Conservation (phyloP, 768 basidiomycete species). For the Kwoniella sp. region DNA sequence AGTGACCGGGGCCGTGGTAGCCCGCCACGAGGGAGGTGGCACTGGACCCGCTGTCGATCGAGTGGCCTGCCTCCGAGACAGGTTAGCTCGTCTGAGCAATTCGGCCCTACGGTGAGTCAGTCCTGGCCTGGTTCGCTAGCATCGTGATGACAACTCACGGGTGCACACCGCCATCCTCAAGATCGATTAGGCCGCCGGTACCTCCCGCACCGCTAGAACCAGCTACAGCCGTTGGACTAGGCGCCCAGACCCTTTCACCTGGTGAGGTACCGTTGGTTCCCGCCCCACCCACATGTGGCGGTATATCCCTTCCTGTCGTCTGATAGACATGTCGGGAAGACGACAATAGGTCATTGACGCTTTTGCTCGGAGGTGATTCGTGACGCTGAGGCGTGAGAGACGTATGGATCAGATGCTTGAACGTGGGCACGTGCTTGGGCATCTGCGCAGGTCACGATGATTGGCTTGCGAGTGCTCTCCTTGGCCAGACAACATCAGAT, state of each 20-base stretch:
- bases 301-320: slow-evolving; percentile 1
- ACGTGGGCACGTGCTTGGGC: slow-evolving; percentile 41
- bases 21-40: slow-evolving; percentile 33
- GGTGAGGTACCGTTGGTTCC: background rate
- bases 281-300: background rate
- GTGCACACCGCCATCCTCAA: slow-evolving; percentile 23
- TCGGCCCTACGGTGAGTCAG: slow-evolving; percentile 20
- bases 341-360: slow-evolving; percentile 30
- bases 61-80: slow-evolving; percentile 19
- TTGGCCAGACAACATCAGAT: too few relatives aligned
- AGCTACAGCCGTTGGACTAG: background rate
- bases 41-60: slow-evolving; percentile 32
- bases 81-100: slow-evolving; percentile 17
- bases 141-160: slow-evolving; percentile 37
- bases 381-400: slow-evolving; percentile 5
- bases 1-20: background rate
- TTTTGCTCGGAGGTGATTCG: too few relatives aligned
- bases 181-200: slow-evolving; percentile 13
- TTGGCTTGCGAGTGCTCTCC: too few relatives aligned
- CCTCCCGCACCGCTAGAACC: background rate
- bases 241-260: slow-evolving; percentile 17
- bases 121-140: background rate
- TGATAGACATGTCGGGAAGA: slow-evolving; percentile 19
- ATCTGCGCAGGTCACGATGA: slow-evolving; percentile 14
- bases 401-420: slow-evolving; percentile 35